A percentile compares a stretch with the other conserved stretches of the same genome.
phyloP scores from a whole-genome alignment of 73 alveolate genomes.

The Tetrahymena thermophila region DNA sequence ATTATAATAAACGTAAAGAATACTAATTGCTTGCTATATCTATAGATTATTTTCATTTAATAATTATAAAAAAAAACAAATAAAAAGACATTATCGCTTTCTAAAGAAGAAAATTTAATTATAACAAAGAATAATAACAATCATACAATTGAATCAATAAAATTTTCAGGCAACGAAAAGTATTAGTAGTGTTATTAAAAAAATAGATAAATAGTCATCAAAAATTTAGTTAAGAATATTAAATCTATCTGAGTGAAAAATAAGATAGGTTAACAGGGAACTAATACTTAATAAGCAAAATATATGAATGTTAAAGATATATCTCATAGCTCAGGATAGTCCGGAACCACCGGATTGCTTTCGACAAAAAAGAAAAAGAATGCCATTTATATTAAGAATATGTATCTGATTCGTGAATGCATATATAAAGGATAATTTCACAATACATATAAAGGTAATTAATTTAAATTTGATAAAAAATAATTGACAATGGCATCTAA shows the following conservation, averaged over 20 bases:
- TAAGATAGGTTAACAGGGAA: background rate
- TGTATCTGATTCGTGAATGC: background rate
- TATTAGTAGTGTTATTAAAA: background rate
- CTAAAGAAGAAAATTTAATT: background rate
- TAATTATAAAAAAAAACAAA: too few species aligned
- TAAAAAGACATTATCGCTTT: background rate
- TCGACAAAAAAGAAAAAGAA: background rate
- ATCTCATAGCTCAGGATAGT: background rate
- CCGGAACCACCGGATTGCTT: background rate
- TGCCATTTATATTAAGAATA: background rate
- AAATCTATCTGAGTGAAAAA: background rate
- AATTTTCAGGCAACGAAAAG: background rate
- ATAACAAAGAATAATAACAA: background rate
- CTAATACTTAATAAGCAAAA: background rate
- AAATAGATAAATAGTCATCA: background rate
- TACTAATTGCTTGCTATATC: background rate
- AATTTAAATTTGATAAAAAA: background rate
- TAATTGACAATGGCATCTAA: background rate
- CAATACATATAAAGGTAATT: background rate
- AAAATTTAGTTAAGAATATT: background rate
- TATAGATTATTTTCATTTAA: background rate
- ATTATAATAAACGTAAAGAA: background rate
- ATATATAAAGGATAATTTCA: background rate
- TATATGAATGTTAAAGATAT: background rate
- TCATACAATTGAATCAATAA: background rate